phyloP scores from a whole-genome alignment of 2,329 filamentous ascomycete genomes.

The Ophidiomyces ophidiicola region DNA sequence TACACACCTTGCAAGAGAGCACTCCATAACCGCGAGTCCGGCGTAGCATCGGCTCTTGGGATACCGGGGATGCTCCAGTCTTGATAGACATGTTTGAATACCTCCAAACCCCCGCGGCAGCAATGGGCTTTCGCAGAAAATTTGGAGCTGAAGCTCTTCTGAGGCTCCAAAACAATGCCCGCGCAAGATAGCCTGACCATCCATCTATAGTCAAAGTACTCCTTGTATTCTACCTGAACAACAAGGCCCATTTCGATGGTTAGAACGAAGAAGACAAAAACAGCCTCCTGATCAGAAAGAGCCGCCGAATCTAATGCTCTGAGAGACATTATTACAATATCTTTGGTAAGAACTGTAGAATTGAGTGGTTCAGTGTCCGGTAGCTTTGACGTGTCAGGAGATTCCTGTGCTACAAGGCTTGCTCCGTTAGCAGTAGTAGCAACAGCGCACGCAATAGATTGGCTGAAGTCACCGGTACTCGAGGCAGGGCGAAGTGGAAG shows the following conservation, averaged over 20 bases:
- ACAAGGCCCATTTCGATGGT: slow-evolving; percentile 19
- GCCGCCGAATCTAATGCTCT: slow-evolving; percentile 9
- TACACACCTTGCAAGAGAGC: slow-evolving; percentile 22
- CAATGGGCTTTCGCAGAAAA: slow-evolving; percentile 19
- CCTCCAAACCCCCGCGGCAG: slow-evolving; percentile 21
- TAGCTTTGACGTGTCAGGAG: background rate
- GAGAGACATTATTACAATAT: slow-evolving; percentile 1
- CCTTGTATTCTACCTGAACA: slow-evolving; percentile 20
- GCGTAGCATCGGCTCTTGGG: slow-evolving; percentile 15
- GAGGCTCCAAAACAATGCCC: slow-evolving; percentile 19
- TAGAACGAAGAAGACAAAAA: slow-evolving; percentile 27
- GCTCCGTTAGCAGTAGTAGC: background rate
- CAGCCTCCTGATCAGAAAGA: slow-evolving; percentile 16
- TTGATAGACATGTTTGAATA: slow-evolving; percentile 18
- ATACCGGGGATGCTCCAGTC: slow-evolving; percentile 22
- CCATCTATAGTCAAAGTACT: slow-evolving; percentile 17
- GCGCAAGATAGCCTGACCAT: slow-evolving; percentile 23
- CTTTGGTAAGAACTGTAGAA: background rate
- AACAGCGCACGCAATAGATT: background rate
- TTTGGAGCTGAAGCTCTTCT: slow-evolving; percentile 12
- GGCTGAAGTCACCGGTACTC: background rate
- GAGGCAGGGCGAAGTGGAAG: background rate
- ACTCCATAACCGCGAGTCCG: slow-evolving; percentile 22
- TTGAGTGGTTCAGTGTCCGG: background rate
- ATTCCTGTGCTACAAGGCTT: background rate